These are phyloP conservation scores for Protea cynaroides DNA, from an alignment of 164 flowering plant species.

Conservation along the genomic window DNA sequence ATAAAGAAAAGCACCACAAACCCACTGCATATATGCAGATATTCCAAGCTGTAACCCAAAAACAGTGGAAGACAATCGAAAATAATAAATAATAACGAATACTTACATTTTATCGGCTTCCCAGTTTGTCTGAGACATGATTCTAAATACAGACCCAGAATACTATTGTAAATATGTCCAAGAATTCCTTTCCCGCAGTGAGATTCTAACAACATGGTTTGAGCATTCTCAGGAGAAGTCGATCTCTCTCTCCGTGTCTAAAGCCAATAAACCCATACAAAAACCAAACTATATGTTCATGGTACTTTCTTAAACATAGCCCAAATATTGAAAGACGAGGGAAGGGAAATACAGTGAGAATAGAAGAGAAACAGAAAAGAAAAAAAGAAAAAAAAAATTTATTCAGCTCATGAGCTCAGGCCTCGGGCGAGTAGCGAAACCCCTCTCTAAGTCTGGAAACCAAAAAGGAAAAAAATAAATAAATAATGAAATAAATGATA, in stretches of 20 bases:
- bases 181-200: slow-evolving; percentile 4
- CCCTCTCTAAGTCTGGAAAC: neutral
- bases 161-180: neutral
- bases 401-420: too few species aligned
- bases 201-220: slow-evolving; percentile 5
- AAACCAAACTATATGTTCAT: neutral
- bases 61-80: neutral
- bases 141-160: slow-evolving; percentile 19
- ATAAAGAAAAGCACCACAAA: neutral
- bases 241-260: neutral
- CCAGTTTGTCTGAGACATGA: slow-evolving; percentile 89
- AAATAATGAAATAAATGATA: too few species aligned
- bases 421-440: too few species aligned
- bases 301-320: neutral
- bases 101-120: slow-evolving; percentile 36
- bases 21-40: neutral
- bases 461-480: neutral
- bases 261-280: slow-evolving; percentile 2
- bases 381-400: neutral
- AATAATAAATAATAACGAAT: neutral
- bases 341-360: neutral
- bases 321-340: neutral
- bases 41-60: neutral
- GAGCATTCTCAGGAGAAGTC: neutral
- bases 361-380: neutral